phyloP scores from a whole-genome alignment of 2,329 filamentous ascomycete genomes.

The Alternaria angustiovoidea region DNA sequence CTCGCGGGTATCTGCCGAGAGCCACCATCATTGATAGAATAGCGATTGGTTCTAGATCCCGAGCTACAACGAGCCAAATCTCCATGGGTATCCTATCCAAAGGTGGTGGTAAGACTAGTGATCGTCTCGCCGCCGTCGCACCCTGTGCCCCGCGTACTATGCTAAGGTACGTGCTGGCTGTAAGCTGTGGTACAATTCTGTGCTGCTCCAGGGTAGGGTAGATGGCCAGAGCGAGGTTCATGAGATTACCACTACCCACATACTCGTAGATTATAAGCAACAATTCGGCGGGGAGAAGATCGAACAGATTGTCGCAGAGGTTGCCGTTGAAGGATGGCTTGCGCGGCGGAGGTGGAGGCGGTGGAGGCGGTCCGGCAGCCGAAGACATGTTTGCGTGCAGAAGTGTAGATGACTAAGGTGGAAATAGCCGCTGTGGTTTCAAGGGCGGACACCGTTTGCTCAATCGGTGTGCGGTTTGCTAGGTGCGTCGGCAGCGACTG shows the following conservation, averaged over 20 bases:
- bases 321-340: conserved; percentile 10
- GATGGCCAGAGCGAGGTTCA: conserved; percentile 57
- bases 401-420: background rate
- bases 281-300: conserved; percentile 57
- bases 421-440: background rate
- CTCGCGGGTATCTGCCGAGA: conserved; percentile 30
- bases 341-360: conserved; percentile 20
- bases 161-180: conserved; percentile 32
- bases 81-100: conserved; percentile 49
- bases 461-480: conserved; percentile 46
- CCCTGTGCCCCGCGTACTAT: conserved; percentile 24
- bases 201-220: conserved; percentile 55
- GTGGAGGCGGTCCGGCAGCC: conserved; percentile 30
- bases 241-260: conserved; percentile 52
- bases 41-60: conserved; percentile 48
- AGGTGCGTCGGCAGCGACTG: conserved; percentile 25
- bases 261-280: conserved; percentile 56
- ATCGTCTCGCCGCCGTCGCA: background rate
- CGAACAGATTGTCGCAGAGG: conserved; percentile 34
- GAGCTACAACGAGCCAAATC: conserved; percentile 52
- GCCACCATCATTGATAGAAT: conserved; percentile 50
- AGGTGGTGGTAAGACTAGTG: conserved; percentile 1
- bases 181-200: conserved; percentile 43
- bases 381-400: conserved; percentile 30
- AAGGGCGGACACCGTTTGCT: conserved; percentile 8